Percentiles rank a stretch among this genome's conserved stretches.
These are phyloP conservation scores for Niebla homalea DNA, from an alignment of 495 filamentous ascomycete genomes.

Conservation along the genomic window DNA sequence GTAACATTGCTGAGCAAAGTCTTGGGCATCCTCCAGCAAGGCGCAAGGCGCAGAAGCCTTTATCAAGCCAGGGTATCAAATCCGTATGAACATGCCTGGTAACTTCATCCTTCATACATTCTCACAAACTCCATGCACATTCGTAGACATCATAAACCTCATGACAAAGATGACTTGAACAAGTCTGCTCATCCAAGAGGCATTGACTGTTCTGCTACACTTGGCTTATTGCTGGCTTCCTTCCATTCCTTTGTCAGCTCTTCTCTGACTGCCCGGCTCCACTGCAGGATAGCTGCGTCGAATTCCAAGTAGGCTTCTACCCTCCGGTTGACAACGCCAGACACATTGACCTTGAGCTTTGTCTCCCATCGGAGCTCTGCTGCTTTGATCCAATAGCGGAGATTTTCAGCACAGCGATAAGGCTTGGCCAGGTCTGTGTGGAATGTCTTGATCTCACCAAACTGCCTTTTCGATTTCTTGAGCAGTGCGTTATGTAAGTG, in stretches of 20 bases:
- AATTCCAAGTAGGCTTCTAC: slow-evolving; percentile 63
- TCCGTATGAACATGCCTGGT: too few species aligned
- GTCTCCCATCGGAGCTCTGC: slow-evolving; percentile 90
- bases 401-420: slow-evolving; percentile 84
- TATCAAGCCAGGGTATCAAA: slow-evolving; percentile 1
- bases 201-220: too few species aligned
- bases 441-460: slow-evolving; percentile 79
- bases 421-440: slow-evolving; percentile 88
- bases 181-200: too few species aligned
- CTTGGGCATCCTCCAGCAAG: too few species aligned
- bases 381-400: slow-evolving; percentile 92
- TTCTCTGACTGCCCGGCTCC: slow-evolving; percentile 63
- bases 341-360: slow-evolving; percentile 69
- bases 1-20: too few species aligned
- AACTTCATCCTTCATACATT: neutral
- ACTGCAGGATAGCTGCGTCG: slow-evolving; percentile 63
- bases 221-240: slow-evolving; percentile 11
- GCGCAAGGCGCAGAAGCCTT: neutral
- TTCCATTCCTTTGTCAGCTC: slow-evolving; percentile 57
- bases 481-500: slow-evolving; percentile 81
- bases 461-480: slow-evolving; percentile 67
- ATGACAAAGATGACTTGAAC: neutral
- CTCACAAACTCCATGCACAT: neutral
- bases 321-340: slow-evolving; percentile 65
- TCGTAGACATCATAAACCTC: neutral